Conservation (phyloP, 768 basidiomycete genomes). For the Gautieria morchelliformis region DNA sequence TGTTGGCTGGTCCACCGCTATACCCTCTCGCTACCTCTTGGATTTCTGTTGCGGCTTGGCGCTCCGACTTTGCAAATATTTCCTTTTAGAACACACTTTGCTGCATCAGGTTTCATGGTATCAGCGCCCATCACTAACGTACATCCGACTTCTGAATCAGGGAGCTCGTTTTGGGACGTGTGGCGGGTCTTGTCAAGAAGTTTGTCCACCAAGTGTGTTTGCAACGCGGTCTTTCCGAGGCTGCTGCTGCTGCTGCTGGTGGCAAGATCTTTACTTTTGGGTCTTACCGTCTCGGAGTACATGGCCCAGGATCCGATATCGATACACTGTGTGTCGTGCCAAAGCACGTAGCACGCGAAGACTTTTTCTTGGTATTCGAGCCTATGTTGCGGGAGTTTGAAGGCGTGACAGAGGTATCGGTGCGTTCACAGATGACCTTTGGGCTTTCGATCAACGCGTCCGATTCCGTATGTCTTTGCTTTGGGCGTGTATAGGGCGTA, state of each 20-base stretch:
- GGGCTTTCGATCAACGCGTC: not conserved
- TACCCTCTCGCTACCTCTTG: not conserved
- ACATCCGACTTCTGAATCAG: slow-evolving; percentile 29
- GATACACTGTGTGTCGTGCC: slow-evolving; percentile 98
- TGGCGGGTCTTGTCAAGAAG: slow-evolving; percentile 82
- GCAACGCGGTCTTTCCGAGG: slow-evolving; percentile 73
- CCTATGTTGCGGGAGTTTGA: slow-evolving; percentile 77
- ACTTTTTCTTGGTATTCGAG: slow-evolving; percentile 91
- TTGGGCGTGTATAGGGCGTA: slow-evolving; percentile 56
- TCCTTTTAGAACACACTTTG: not conserved
- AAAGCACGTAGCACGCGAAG: slow-evolving; percentile 89
- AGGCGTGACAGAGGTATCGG: slow-evolving; percentile 82
- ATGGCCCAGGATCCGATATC: slow-evolving; percentile 92
- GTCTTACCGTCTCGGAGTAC: slow-evolving; percentile 94
- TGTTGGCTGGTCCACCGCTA: not conserved
- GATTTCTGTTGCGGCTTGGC: not conserved
- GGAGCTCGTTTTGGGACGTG: slow-evolving; percentile 85
- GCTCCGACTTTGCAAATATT: not conserved
- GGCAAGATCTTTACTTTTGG: slow-evolving; percentile 99
- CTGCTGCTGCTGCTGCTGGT: slow-evolving; percentile 81
- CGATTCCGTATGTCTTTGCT: not conserved
- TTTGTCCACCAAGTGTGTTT: slow-evolving; percentile 83
- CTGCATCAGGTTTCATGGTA: not conserved
- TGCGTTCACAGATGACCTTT: slow-evolving; percentile 34
- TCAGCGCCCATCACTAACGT: not conserved